phyloP scores from a whole-genome alignment of 1,284 basidiomycete species.

The Waitea zeae region DNA sequence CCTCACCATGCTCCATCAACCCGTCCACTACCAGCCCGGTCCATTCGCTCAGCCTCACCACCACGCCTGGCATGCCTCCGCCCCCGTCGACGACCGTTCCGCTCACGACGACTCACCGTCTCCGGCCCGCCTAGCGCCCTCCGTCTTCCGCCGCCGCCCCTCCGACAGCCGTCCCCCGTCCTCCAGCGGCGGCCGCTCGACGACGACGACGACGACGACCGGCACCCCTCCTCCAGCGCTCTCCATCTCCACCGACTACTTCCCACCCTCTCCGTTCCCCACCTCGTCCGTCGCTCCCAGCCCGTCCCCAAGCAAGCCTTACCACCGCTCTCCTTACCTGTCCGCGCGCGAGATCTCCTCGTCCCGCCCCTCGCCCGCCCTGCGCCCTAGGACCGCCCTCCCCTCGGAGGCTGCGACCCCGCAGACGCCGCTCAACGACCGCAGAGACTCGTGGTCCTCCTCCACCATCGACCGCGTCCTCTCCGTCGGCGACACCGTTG shows the following conservation, averaged over 20 bases:
- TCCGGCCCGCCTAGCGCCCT: background rate
- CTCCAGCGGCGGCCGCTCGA: conserved; percentile 10
- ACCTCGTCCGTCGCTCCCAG: conserved; percentile 12
- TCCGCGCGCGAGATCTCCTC: conserved; percentile 7
- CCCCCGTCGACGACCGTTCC: background rate
- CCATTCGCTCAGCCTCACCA: too few relatives aligned
- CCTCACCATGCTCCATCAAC: too few relatives aligned
- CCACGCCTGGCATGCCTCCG: too few relatives aligned
- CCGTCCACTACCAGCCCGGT: too few relatives aligned
- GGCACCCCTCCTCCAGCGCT: conserved; percentile 7
- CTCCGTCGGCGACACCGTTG: conserved; percentile 49
- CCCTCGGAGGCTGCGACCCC: conserved; percentile 7
- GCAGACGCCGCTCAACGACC: conserved; percentile 11
- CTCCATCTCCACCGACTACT: conserved; percentile 12
- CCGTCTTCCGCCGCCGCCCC: conserved; percentile 1
- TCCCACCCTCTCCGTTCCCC: conserved; percentile 10
- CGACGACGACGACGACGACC: conserved; percentile 9
- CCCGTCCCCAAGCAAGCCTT: conserved; percentile 9
- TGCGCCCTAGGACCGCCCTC: conserved; percentile 5
- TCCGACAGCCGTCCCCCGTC: conserved; percentile 13
- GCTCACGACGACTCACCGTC: background rate
- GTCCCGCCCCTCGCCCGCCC: conserved; percentile 6
- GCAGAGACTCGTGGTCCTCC: conserved; percentile 21
- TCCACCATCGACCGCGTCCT: conserved; percentile 47
- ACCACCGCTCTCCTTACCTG: conserved; percentile 11